These are phyloP conservation scores for Globisporangium megalacanthum DNA, from an alignment of 352 stramenopile genomes.

Conservation along the genomic window DNA sequence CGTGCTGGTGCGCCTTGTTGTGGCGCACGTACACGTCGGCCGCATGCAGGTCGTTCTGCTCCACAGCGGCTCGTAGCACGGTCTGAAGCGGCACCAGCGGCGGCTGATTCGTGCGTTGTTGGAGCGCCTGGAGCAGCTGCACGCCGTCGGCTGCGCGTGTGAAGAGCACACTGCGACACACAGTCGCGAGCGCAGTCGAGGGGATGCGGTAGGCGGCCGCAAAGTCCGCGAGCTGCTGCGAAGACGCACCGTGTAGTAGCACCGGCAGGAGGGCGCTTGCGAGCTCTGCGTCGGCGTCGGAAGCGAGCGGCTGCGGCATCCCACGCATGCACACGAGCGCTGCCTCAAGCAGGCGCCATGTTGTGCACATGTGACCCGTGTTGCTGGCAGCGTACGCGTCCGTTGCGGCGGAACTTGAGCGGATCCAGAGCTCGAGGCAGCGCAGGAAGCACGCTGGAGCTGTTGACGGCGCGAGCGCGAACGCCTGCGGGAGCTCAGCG, in stretches of 20 bases:
- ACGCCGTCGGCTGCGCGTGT: slow-evolving; percentile 28
- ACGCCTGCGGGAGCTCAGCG: slow-evolving; percentile 29
- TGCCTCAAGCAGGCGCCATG: slow-evolving; percentile 9
- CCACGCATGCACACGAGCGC: slow-evolving; percentile 19
- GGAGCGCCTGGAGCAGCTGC: slow-evolving; percentile 37
- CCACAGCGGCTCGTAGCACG: slow-evolving; percentile 35
- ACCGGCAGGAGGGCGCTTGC: slow-evolving; percentile 37
- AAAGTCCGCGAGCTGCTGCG: slow-evolving; percentile 36
- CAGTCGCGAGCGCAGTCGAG: slow-evolving; percentile 15
- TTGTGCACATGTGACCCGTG: neutral
- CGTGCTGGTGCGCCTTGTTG: slow-evolving; percentile 25
- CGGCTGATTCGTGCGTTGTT: slow-evolving; percentile 25
- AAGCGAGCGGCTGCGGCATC: slow-evolving; percentile 17
- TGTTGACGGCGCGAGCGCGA: slow-evolving; percentile 15
- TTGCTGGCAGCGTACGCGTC: neutral
- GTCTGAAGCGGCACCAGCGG: slow-evolving; percentile 34
- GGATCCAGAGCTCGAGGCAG: slow-evolving; percentile 25
- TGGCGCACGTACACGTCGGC: slow-evolving; percentile 52
- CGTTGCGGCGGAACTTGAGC: neutral
- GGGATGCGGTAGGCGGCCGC: slow-evolving; percentile 35
- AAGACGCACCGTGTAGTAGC: slow-evolving; percentile 28
- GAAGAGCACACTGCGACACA: slow-evolving; percentile 25
- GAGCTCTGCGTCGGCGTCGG: slow-evolving; percentile 24
- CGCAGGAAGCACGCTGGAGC: slow-evolving; percentile 36
- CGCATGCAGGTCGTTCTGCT: slow-evolving; percentile 46